phyloP scores from a whole-genome alignment of 768 basidiomycete species.

The Boletus subparvulus region DNA sequence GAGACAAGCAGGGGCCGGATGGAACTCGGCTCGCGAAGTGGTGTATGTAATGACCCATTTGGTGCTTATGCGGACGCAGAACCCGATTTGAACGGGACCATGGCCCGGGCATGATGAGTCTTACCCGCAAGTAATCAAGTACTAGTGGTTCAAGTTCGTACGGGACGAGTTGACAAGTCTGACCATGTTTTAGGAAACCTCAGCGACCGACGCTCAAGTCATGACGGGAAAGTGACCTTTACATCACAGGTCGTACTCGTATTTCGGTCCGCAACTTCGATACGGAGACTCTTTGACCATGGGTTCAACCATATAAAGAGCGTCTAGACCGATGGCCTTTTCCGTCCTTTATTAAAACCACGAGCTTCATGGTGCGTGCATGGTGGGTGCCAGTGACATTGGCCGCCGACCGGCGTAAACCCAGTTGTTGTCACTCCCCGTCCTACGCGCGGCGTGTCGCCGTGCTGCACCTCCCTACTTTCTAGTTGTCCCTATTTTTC shows the following conservation, averaged over 20 bases:
- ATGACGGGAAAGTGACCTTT: background rate
- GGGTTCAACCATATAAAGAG: too few species aligned
- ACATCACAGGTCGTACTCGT: too few species aligned
- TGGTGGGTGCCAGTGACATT: slow-evolving; percentile 2
- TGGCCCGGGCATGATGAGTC: too few species aligned
- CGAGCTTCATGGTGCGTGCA: slow-evolving; percentile 10
- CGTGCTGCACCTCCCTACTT: background rate
- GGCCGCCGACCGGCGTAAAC: background rate
- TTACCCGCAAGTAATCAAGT: too few species aligned
- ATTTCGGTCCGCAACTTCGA: background rate
- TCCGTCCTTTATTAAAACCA: slow-evolving; percentile 4
- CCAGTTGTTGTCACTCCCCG: background rate
- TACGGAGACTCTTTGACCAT: background rate
- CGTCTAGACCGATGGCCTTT: background rate
- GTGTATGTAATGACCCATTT: background rate
- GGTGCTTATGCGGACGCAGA: too few species aligned
- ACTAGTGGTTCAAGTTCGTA: too few species aligned
- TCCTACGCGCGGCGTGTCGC: background rate
- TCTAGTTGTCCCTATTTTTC: background rate
- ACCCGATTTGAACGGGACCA: too few species aligned
- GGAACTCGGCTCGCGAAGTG: slow-evolving; percentile 12
- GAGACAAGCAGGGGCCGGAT: slow-evolving; percentile 2
- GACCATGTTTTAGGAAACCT: too few species aligned
- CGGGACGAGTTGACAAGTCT: too few species aligned
- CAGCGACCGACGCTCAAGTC: too few species aligned